phyloP scores from a whole-genome alignment of 1,284 basidiomycete species.

The Xerocomus nothofagi region DNA sequence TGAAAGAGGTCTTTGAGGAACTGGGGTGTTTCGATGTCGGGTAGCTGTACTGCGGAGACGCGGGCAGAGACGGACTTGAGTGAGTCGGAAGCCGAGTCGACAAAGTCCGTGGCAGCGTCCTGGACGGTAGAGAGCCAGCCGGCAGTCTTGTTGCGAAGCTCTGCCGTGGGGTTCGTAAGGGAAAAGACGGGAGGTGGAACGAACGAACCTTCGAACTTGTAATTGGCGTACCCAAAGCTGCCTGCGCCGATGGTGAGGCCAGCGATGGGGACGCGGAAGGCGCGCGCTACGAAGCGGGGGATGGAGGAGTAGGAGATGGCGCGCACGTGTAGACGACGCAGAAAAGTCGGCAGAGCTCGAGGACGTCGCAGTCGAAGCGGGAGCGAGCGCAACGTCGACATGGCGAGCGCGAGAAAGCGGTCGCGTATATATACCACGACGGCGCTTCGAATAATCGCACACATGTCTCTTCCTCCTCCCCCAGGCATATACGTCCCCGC shows the following conservation, averaged over 20 bases:
- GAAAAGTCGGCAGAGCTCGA: conserved; percentile 40
- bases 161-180: conserved; percentile 38
- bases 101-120: conserved; percentile 64
- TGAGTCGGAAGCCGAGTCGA: conserved; percentile 66
- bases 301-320: conserved; percentile 83
- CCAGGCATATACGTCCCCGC: conserved; percentile 73
- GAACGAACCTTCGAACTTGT: conserved; percentile 84
- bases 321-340: conserved; percentile 70
- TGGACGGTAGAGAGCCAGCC: conserved; percentile 67
- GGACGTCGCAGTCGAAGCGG: conserved; percentile 47
- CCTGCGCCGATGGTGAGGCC: conserved; percentile 86
- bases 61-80: conserved; percentile 58
- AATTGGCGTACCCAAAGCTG: conserved; percentile 89
- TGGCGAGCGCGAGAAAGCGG: not conserved
- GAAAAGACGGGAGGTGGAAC: not conserved
- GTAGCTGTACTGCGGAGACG: conserved; percentile 62
- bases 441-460: no score
- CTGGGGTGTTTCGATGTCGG: conserved; percentile 67
- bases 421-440: no score
- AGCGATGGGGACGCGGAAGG: conserved; percentile 83
- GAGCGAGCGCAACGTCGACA: conserved; percentile 17
- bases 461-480: conserved; percentile 46
- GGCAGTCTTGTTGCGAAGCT: conserved; percentile 65
- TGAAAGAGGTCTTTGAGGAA: conserved; percentile 74
- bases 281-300: conserved; percentile 78